Evolutionary conservation across 192 early-diverging fungal genomes (phyloP).

Genomic region (Coemansia sp.): DNA sequence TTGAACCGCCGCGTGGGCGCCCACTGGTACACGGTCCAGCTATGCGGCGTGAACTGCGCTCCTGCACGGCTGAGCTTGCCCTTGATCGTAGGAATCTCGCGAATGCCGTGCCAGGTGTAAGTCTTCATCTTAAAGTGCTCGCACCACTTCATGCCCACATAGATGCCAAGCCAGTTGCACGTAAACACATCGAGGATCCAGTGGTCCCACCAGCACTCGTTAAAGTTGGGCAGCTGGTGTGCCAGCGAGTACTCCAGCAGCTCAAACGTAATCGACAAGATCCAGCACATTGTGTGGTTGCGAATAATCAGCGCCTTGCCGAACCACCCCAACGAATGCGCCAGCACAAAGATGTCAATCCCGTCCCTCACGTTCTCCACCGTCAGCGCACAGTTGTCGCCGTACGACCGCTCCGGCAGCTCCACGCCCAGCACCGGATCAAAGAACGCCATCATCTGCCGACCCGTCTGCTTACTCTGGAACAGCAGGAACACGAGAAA

Average conservation of each 20-base stretch:
- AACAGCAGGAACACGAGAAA: slow-evolving; percentile 88
- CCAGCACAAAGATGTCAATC: slow-evolving; percentile 92
- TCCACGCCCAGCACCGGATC: slow-evolving; percentile 77
- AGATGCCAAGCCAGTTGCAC: slow-evolving; percentile 94
- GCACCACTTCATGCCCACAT: slow-evolving; percentile 95
- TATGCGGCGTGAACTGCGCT: slow-evolving; percentile 91
- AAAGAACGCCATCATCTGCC: slow-evolving; percentile 74
- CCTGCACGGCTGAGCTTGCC: slow-evolving; percentile 87
- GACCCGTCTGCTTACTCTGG: slow-evolving; percentile 87
- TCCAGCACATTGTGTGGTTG: slow-evolving; percentile 96
- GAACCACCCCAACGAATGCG: slow-evolving; percentile 93
- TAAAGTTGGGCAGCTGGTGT: slow-evolving; percentile 96
- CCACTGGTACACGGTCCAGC: slow-evolving; percentile 94
- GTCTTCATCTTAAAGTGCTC: slow-evolving; percentile 96
- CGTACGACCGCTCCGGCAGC: slow-evolving; percentile 92
- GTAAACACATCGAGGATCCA: slow-evolving; percentile 92
- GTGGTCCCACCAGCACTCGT: slow-evolving; percentile 99
- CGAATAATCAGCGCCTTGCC: slow-evolving; percentile 89
- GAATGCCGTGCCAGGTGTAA: slow-evolving; percentile 92
- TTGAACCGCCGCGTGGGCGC: slow-evolving; percentile 83
- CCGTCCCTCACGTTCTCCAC: slow-evolving; percentile 73
- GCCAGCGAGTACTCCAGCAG: slow-evolving; percentile 92
- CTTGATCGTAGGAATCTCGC: slow-evolving; percentile 76
- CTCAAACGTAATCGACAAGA: slow-evolving; percentile 92
- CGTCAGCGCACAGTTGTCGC: slow-evolving; percentile 83